Conservation (phyloP, 768 basidiomycete genomes). For the Leccinum longicurvipes region DNA sequence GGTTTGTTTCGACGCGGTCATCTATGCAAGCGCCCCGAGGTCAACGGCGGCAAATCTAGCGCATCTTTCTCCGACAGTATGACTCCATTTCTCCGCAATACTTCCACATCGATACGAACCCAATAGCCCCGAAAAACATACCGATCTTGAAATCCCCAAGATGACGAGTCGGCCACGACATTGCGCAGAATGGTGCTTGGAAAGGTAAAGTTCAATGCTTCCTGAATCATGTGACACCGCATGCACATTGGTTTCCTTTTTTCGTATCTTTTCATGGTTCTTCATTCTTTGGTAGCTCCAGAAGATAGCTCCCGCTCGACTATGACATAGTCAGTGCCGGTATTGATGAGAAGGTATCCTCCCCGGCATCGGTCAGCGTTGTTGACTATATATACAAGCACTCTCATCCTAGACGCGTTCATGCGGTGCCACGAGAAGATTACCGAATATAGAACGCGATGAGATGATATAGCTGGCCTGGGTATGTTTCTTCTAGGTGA, state of each 20-base stretch:
- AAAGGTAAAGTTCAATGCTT: conserved; percentile 35
- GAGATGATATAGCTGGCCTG: too few relatives aligned
- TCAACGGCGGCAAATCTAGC: neutral
- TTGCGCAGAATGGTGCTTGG: conserved; percentile 56
- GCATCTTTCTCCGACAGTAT: neutral
- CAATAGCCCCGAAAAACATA: neutral
- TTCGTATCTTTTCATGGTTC: conserved; percentile 3
- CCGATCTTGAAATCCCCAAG: conserved; percentile 24
- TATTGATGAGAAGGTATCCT: too few relatives aligned
- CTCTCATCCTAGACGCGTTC: too few relatives aligned
- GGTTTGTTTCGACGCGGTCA: conserved; percentile 4
- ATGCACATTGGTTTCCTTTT: neutral
- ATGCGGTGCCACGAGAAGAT: conserved; percentile 37
- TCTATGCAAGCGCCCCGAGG: conserved; percentile 17
- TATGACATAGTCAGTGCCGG: conserved; percentile 49
- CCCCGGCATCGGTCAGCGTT: conserved; percentile 31
- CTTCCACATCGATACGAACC: neutral
- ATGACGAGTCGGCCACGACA: conserved; percentile 43
- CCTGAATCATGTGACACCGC: conserved; percentile 44
- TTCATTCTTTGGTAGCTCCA: conserved; percentile 40
- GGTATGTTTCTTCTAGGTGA: conserved; percentile 10
- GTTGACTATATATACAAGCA: conserved; percentile 79
- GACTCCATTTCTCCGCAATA: neutral
- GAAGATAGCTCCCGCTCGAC: conserved; percentile 81
- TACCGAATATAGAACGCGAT: conserved; percentile 66